phyloP scores from a whole-genome alignment of 176 grass and related monocot genomes.

The Cenchrus fungigraminus region DNA sequence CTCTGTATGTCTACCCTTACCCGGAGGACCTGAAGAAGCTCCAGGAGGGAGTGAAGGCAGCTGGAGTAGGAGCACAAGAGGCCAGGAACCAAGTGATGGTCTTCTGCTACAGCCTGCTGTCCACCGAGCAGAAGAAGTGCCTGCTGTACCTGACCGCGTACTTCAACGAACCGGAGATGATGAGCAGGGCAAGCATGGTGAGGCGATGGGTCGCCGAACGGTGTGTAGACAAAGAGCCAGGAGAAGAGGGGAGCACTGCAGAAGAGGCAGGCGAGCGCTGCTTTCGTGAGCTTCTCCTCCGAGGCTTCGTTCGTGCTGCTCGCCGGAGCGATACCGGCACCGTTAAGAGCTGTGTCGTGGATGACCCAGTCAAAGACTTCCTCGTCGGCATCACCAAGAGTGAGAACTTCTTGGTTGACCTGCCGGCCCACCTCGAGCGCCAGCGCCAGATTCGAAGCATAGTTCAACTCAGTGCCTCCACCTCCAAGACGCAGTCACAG shows the following conservation, averaged over 20 bases:
- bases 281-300: too few relatives aligned
- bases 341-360: too few relatives aligned
- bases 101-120: slow-evolving; percentile 3
- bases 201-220: neutral
- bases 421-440: too few relatives aligned
- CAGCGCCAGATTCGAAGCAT: too few relatives aligned
- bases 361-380: too few relatives aligned
- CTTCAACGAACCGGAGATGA: neutral
- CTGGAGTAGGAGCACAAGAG: neutral
- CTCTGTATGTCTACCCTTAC: neutral
- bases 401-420: too few relatives aligned
- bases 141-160: slow-evolving; percentile 1
- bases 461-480: too few relatives aligned
- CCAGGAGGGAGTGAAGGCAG: neutral
- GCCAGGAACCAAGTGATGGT: neutral
- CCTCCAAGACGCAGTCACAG: too few relatives aligned
- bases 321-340: too few relatives aligned
- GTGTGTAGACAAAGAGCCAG: neutral
- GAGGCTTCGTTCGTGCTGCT: too few relatives aligned
- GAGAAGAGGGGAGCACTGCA: too few relatives aligned
- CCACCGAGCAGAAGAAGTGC: neutral
- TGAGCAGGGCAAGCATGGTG: slow-evolving; percentile 9
- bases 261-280: neutral
- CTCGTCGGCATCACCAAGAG: too few relatives aligned
- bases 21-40: neutral